A percentile compares a stretch with the other conserved stretches of the same genome.
Evolutionary conservation across 208 protist species (phyloP).

Genomic region (Wallacemonas collosoma): DNA sequence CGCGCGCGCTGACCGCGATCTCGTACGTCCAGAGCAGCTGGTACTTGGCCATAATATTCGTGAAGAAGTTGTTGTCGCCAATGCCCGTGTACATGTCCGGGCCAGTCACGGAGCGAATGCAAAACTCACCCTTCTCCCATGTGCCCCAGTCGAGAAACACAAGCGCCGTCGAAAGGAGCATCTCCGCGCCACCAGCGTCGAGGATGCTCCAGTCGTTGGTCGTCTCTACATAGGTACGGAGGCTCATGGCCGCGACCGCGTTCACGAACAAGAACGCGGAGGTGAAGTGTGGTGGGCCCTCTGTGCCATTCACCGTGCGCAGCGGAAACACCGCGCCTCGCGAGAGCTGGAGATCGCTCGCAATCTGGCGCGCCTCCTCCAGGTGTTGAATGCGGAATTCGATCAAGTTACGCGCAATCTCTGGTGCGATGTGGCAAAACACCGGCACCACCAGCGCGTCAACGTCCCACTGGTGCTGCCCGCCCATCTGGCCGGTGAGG

Average conservation of each 20-base stretch:
- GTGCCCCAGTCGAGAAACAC: conserved; percentile 89
- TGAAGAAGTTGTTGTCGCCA: conserved; percentile 92
- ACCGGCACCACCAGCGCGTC: conserved; percentile 87
- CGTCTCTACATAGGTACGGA: conserved; percentile 80
- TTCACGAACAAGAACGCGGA: conserved; percentile 86
- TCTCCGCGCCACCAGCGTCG: conserved; percentile 72
- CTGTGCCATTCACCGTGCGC: conserved; percentile 80
- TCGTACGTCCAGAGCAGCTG: conserved; percentile 85
- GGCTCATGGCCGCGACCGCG: conserved; percentile 75
- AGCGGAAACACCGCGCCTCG: conserved; percentile 86
- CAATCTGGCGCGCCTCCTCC: conserved; percentile 68
- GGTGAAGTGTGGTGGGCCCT: conserved; percentile 73
- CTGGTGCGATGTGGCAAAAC: conserved; percentile 78
- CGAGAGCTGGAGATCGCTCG: conserved; percentile 73
- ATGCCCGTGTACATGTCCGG: conserved; percentile 87
- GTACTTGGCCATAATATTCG: conserved; percentile 88
- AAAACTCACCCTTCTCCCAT: conserved; percentile 81
- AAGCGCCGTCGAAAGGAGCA: conserved; percentile 78
- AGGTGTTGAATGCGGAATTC: conserved; percentile 87
- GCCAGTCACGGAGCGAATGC: conserved; percentile 83
- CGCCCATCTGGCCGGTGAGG: conserved; percentile 69
- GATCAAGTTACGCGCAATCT: conserved; percentile 70
- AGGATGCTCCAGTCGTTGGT: conserved; percentile 81
- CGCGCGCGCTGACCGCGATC: conserved; percentile 50
- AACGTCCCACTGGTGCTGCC: conserved; percentile 88